Evolutionary conservation across 371 early-diverging fungal species (phyloP), one percentile per base, ranked within the genome.

Genomic region (Circinella umbellata): DNA sequence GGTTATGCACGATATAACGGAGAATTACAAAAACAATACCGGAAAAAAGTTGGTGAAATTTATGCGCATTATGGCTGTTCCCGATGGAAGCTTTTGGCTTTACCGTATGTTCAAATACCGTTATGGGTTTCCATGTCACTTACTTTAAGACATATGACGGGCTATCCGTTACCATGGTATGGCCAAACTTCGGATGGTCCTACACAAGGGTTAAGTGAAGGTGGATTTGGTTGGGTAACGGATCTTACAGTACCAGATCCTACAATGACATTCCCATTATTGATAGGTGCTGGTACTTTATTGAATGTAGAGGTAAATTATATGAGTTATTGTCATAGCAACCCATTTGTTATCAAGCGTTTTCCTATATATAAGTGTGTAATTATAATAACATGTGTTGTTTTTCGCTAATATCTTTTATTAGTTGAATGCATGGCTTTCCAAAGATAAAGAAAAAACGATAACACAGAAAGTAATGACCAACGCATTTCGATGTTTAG

Each of bases 81-180:
- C 9, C 92, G 94, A 0, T 78, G 89, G 55, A 83, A 88, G 62
- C 80, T 90, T 11, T 81, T 93, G 46, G 10, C 90, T 34, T 69
- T 92, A 34, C 94, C 93, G 0, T 90, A 84, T 79, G 81, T 90
- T 0, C 95, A 95, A 69, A 88, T 94, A 9, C 94, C 95, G 0
- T 73, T 95, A 2, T 95, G 92, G 72, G 72, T 93, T 14, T 77
- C 86, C 63, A 87, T 90, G 86, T 89, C 93, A 0, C 73, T 93
- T 20, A 86, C 93, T 0, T 69, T 95, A 47, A 76, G 94, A 39
- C 82, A 88, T 49, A 83, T 95, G 85, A 80, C 86, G 4, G 91
- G 87, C 1, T 82, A 80, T 60, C 91, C 91, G 0, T 68, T 88
- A 36, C 90, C 91, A 0, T 91, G 80, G 74, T 73, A 84, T 10